Conservation (phyloP, 2,329 filamentous ascomycete species). For the Lizonia empirigonia region DNA sequence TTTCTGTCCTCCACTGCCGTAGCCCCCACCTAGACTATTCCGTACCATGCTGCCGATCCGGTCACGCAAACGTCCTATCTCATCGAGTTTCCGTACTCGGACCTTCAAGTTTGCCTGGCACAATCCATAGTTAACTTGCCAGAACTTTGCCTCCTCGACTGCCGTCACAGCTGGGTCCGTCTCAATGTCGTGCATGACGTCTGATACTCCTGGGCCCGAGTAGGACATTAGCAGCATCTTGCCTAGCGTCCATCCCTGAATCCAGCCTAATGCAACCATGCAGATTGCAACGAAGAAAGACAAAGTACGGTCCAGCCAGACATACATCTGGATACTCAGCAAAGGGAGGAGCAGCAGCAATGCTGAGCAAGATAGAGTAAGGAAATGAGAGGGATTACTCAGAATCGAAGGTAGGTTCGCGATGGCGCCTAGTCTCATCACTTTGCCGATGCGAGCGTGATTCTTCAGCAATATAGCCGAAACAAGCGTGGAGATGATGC, state of each 20-base stretch:
- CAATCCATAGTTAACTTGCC: slow-evolving; percentile 97
- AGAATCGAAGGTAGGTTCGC: slow-evolving; percentile 82
- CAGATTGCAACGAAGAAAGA: slow-evolving; percentile 80
- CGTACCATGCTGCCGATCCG: slow-evolving; percentile 79
- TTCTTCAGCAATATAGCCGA: slow-evolving; percentile 88
- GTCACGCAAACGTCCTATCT: slow-evolving; percentile 73
- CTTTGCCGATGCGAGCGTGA: slow-evolving; percentile 87
- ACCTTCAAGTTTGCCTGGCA: slow-evolving; percentile 95
- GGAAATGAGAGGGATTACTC: slow-evolving; percentile 92
- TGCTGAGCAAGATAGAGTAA: slow-evolving; percentile 85
- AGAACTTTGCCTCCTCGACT: slow-evolving; percentile 92
- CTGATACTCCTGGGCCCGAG: slow-evolving; percentile 63
- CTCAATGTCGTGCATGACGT: slow-evolving; percentile 84
- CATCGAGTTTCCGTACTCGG: slow-evolving; percentile 67
- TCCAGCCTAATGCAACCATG: slow-evolving; percentile 87
- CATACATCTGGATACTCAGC: slow-evolving; percentile 78
- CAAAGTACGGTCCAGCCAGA: slow-evolving; percentile 81
- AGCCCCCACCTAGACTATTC: slow-evolving; percentile 85
- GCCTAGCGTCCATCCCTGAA: slow-evolving; percentile 83
- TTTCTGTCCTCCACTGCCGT: slow-evolving; percentile 77
- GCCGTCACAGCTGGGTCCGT: slow-evolving; percentile 74
- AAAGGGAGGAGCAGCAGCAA: slow-evolving; percentile 82
- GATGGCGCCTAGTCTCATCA: slow-evolving; percentile 85
- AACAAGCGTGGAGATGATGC: slow-evolving; percentile 80
- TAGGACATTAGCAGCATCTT: slow-evolving; percentile 98